Base-by-base conservation (phyloP, 495 filamentous ascomycete species). In the Aspergillus mulundensis region DNA sequence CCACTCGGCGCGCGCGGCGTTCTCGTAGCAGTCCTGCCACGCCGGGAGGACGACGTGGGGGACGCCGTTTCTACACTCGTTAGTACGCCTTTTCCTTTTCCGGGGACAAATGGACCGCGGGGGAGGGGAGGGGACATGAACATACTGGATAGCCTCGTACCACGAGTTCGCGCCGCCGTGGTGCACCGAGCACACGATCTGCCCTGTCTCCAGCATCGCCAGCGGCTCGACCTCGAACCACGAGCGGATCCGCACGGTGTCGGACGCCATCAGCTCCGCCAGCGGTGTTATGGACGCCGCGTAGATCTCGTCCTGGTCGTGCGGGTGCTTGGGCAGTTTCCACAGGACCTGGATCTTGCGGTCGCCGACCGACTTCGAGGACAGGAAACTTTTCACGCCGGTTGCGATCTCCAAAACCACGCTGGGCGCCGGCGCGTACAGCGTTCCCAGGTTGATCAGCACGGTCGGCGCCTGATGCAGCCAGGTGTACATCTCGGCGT, bases 131-230 rank as follows among this genome's bases (percentile, higher is more conserved):
- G n/a, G 21, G 18, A 28, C 25, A 28, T 28, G 25, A 24, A 70
- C 70, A 55, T 67, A 82, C 77, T 72, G 72, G 43, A 80, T 70
- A 1, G 76, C 77, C 56, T 83, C 80, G 51, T 78, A 76, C 46
- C 71, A 83, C n/a, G 72, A 79, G 36, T 80, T 80, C 0, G 77
- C 70, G 20, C 80, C 79, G 5, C 80, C 80, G 57, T 83, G 80
- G 50, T 81, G 77, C 5, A 81, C 77, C 24, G 70, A 76, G 18
- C 69, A 70, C 19, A 76, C 61, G n/a, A 81, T 70, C 28, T 74
- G 59, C 0, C 77, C 77, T 0, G 66, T 75, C 51, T 76, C 59
- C 12, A 83, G 59, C 43, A 81, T 60, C 0, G 77, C 66, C 38
- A 76, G 66, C 12, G 77, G 77, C 38, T 80, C 75, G 1, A 74